These are phyloP conservation scores for Chrysopogon serrulatus DNA, from an alignment of 176 grass and related monocot genomes.

Conservation along the genomic window DNA sequence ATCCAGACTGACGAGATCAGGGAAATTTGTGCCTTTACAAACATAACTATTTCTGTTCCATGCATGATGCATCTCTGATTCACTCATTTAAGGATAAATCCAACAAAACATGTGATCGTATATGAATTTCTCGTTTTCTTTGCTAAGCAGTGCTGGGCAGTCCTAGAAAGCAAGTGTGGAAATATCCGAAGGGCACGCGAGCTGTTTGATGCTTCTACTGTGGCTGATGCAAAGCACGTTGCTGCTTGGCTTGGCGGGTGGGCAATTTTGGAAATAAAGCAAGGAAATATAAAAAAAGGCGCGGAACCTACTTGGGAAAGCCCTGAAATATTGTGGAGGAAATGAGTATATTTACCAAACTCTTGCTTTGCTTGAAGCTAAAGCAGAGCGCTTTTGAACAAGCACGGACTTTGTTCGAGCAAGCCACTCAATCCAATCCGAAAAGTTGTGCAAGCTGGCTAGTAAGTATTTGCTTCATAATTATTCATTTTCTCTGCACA, in stretches of 20 bases:
- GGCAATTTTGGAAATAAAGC: conserved; percentile 93
- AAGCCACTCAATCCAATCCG: conserved; percentile 79
- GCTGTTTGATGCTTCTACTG: conserved; percentile 91
- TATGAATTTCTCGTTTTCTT: conserved; percentile 16
- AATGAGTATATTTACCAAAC: conserved; percentile 99
- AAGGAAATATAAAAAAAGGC: conserved; percentile 95
- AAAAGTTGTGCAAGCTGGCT: conserved; percentile 99
- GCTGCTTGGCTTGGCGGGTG: conserved; percentile 98
- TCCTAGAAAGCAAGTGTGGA: conserved; percentile 84
- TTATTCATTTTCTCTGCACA: conserved; percentile 2
- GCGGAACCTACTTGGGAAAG: conserved; percentile 90
- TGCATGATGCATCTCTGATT: background rate
- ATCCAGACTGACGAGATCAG: background rate
- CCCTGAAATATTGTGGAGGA: conserved; percentile 81
- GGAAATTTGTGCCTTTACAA: background rate
- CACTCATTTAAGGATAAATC: conserved; percentile 7
- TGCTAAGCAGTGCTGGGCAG: conserved; percentile 85
- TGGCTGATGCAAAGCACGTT: conserved; percentile 82
- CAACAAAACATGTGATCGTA: background rate
- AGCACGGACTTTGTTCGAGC: conserved; percentile 79
- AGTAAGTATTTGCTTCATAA: conserved; percentile 60
- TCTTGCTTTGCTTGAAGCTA: conserved; percentile 96
- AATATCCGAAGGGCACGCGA: conserved; percentile 86
- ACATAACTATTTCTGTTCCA: background rate
- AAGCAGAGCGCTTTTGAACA: conserved; percentile 73